These are phyloP conservation scores for Epichloe hybrida DNA, from an alignment of 2,329 filamentous ascomycete genomes.

Conservation along the genomic window DNA sequence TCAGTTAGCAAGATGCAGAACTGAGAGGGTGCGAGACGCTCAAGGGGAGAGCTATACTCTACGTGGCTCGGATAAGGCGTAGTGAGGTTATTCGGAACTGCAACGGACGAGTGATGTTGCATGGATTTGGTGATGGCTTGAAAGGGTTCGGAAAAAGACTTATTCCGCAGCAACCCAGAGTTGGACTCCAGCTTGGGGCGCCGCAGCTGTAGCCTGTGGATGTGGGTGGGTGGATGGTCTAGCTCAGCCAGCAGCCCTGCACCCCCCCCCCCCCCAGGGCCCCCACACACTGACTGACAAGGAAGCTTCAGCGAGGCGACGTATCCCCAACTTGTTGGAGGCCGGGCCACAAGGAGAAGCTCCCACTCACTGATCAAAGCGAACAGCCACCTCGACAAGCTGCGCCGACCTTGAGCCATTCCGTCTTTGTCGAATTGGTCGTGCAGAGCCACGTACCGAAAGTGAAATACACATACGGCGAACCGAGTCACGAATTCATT, in stretches of 20 bases:
- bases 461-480: background rate
- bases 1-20: background rate
- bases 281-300: background rate
- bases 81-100: background rate
- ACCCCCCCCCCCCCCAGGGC: background rate
- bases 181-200: too few relatives aligned
- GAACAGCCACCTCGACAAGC: conserved; percentile 5
- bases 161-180: conserved; percentile 1
- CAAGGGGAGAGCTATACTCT: background rate
- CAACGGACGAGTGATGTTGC: background rate
- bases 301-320: conserved; percentile 18
- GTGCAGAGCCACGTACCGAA: background rate
- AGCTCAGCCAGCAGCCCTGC: background rate
- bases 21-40: background rate
- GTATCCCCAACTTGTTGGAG: conserved; percentile 17
- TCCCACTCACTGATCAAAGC: conserved; percentile 5
- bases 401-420: background rate
- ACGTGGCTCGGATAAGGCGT: background rate
- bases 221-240: too few relatives aligned
- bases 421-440: background rate
- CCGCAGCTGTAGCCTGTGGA: background rate
- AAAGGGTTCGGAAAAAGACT: background rate
- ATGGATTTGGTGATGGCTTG: background rate
- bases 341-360: conserved; percentile 8
- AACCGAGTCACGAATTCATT: background rate